Evolutionary conservation across 2,329 filamentous ascomycete species (phyloP), one percentile per base, ranked within the genome.

Genomic region (Exutisphaerella laricina): DNA sequence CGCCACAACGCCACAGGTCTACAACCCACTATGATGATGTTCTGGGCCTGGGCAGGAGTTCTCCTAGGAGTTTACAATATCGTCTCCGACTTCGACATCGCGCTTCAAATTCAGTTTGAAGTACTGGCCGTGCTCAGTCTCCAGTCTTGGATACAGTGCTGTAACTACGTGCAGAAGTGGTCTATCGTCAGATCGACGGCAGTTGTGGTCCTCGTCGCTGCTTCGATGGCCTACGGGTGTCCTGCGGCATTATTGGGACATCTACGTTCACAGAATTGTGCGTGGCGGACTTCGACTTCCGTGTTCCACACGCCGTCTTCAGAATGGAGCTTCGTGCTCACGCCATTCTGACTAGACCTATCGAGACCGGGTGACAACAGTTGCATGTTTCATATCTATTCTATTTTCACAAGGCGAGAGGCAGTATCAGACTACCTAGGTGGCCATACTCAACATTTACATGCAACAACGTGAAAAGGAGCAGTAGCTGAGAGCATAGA

Each of bases 11-110:
- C 80, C 1, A 74, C 70, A 1, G 82, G 81, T 0, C 68, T 85
- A 0, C 80, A 84, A 37, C 73, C 77, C 0, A 77, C 78, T 0
- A 84, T 85, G 81, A 85, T 85, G 80, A 74, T 85, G 59, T 69
- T 84, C 2, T 85, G 82, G 74, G 78, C 79, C 0, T 77, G 72
- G 66, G 82, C 82, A 1, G 82, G 82, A 0, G 76, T 85, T 0
- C 81, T 81, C 0, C 67, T 85, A 0, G 82, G 82, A 2, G 73
- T 77, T 9, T 78, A 78, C 59, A 78, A 77, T 50, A 76, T 78
- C 25, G 71, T 73, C 1, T 66, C 70, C 39, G 56, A 70, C 12
- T 74, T 75, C 62, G 77, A 75, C 47, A 56, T 77, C 29, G 73
- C 75, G 2, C 56, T 78, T 1, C 63, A 67, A 25, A 65, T 79